Percentiles rank a stretch among this genome's conserved stretches.
Conservation (phyloP, 75 land plant species). For the Sequoiadendron giganteum region DNA sequence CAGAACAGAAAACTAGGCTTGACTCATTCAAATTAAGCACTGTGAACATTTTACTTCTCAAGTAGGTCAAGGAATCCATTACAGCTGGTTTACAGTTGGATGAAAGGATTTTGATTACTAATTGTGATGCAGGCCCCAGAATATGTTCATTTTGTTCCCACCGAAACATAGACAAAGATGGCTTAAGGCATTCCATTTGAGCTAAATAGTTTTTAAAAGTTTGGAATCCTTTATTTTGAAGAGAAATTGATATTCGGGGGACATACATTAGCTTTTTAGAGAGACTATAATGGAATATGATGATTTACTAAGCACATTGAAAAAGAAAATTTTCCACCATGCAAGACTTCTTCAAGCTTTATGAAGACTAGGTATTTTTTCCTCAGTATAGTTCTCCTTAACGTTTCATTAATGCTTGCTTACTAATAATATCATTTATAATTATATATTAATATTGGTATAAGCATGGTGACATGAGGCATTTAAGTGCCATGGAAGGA, state of each 20-base stretch:
- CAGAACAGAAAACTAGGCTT: background rate
- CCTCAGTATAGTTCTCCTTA: background rate
- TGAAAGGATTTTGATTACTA: background rate
- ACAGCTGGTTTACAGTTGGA: background rate
- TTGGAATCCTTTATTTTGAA: background rate
- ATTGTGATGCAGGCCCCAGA: background rate
- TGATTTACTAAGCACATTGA: background rate
- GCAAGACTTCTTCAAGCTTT: background rate
- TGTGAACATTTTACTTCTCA: background rate
- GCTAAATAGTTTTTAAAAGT: background rate
- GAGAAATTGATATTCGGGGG: background rate
- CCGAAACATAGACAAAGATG: background rate
- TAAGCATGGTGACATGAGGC: too few species aligned
- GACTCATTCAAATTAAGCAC: background rate
- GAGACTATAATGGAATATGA: background rate
- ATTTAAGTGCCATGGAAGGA: too few species aligned
- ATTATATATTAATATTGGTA: background rate
- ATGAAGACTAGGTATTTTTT: background rate
- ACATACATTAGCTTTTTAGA: background rate
- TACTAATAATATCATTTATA: background rate
- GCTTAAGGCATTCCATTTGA: background rate
- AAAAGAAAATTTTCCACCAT: background rate
- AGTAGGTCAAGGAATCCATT: background rate
- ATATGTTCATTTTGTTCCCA: background rate
- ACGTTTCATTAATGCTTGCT: background rate